A percentile compares a stretch with the other conserved stretches of the same genome.
Evolutionary conservation across 129 eudicot genomes (phyloP).

Genomic region (Helianthus tuberosus): DNA sequence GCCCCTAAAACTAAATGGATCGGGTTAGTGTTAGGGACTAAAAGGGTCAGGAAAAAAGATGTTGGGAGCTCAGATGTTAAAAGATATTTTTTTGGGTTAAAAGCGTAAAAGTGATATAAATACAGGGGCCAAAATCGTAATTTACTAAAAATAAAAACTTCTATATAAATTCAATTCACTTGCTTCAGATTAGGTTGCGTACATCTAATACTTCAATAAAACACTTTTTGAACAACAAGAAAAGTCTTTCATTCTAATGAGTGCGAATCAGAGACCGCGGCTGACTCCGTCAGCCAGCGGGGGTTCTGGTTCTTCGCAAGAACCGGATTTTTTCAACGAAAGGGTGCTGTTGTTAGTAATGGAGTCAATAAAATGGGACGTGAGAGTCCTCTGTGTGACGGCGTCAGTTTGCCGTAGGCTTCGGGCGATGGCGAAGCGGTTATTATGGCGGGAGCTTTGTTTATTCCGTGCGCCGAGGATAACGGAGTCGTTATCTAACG

Average conservation of each 20-base stretch:
- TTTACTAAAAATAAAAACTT: no score
- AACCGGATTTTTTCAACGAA: conserved; percentile 64
- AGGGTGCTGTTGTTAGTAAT: conserved; percentile 55
- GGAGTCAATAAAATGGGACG: conserved; percentile 74
- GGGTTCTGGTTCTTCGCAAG: conserved; percentile 38
- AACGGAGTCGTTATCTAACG: conserved; percentile 53
- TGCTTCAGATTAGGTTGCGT: no score
- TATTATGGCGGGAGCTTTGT: conserved; percentile 78
- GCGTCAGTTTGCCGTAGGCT: conserved; percentile 63
- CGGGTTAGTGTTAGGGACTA: no score
- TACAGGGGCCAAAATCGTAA: no score
- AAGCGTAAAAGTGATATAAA: no score
- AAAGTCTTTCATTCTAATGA: conserved; percentile 23
- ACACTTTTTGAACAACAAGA: no score
- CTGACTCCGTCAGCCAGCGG: conserved; percentile 21
- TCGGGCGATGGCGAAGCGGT: conserved; percentile 72
- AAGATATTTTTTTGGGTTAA: no score
- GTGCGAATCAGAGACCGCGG: conserved; percentile 42
- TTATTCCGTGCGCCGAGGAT: conserved; percentile 75
- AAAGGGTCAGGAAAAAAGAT: no score
- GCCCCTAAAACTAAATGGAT: no score
- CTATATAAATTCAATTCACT: no score
- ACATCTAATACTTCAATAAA: no score
- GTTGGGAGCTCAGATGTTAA: no score
- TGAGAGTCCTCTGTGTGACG: conserved; percentile 50